Percentiles rank a stretch among this genome's conserved stretches.
These are phyloP conservation scores for Pistacia vera DNA, from an alignment of 345 rosid genomes.

Conservation along the genomic window DNA sequence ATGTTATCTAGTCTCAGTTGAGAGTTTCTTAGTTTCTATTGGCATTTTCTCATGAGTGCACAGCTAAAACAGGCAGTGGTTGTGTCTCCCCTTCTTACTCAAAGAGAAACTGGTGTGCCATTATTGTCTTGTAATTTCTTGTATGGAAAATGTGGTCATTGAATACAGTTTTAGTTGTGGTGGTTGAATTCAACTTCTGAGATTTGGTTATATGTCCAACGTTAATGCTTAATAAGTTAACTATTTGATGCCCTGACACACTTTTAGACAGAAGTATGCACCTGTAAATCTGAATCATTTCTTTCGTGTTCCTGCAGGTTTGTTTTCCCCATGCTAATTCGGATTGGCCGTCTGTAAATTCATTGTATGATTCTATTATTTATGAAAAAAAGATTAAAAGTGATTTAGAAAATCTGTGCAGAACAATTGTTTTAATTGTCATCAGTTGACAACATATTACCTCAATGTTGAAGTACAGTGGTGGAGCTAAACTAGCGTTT, in stretches of 20 bases:
- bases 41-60: constrained; percentile 32
- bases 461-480: constrained; percentile 17
- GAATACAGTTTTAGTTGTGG: constrained; percentile 19
- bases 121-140: constrained; percentile 32
- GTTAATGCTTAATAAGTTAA: constrained; percentile 18
- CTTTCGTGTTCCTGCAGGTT: constrained; percentile 97
- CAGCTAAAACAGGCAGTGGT: constrained; percentile 23
- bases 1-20: constrained; percentile 39
- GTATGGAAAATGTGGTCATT: constrained; percentile 23
- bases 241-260: constrained; percentile 24
- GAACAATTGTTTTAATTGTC: constrained; percentile 18
- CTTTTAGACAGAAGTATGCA: constrained; percentile 33
- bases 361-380: constrained; percentile 48
- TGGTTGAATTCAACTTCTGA: constrained; percentile 22
- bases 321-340: constrained; percentile 85
- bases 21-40: constrained; percentile 37
- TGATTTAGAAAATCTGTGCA: constrained; percentile 23
- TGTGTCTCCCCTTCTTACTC: constrained; percentile 11
- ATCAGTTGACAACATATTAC: constrained; percentile 24
- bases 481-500: constrained; percentile 26
- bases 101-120: constrained; percentile 21
- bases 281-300: constrained; percentile 79
- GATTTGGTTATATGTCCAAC: background rate
- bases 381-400: constrained; percentile 14
- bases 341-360: constrained; percentile 77